Base-by-base conservation (phyloP, 2,329 filamentous ascomycete species). In the Aspergillus melleus region DNA sequence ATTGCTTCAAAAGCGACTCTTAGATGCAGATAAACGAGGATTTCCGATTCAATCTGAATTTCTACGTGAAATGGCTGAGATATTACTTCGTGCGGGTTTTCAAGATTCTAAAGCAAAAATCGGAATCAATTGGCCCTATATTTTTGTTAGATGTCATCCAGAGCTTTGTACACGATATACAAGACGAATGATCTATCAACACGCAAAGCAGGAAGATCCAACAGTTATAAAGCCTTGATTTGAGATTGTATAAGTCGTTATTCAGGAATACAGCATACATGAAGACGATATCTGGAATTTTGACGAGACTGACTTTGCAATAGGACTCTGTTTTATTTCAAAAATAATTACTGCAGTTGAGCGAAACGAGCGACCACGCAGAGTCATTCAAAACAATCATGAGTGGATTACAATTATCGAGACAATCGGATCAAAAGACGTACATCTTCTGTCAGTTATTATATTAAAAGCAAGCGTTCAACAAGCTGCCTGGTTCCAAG, bases 291-390 rank as follows among this genome's bases (percentile, higher is more conserved):
- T 53, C 26, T 55, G 55, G 39, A 49, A 59, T 52, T 52, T 54
- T 47, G 36, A 60, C 50, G n/a, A 59, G 39, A 54, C 47, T 54
- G 54, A 47, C 49, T 60, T 58, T 58, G 11, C 26, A 56, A 61
- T 61, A 39, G 49, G 55, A 26, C n/a, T 57, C 36, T 36, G 32
- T 30, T 19, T 30, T 46, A 58, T 39, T 14, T 50, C 54, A 3
- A 60, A 60, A 39, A 54, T 62, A 30, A 58, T 62, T 49, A 60
- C 49, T 60, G 26, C 30, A 42, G 19, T 32, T 3, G 46, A 60
- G 42, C 39, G 26, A 11, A 57, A 52, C 10, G 20, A 56, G 19
- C 47, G 24, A 24, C 47, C 26, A 22, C 36, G 59, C 6, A 60
- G 54, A 26, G 46, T 47, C 6, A 24, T 24, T 24, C 24, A 24